Evolutionary conservation across 306 rosid species (phyloP), one percentile per base, ranked within the genome.

Genomic region (Sindora glabra): DNA sequence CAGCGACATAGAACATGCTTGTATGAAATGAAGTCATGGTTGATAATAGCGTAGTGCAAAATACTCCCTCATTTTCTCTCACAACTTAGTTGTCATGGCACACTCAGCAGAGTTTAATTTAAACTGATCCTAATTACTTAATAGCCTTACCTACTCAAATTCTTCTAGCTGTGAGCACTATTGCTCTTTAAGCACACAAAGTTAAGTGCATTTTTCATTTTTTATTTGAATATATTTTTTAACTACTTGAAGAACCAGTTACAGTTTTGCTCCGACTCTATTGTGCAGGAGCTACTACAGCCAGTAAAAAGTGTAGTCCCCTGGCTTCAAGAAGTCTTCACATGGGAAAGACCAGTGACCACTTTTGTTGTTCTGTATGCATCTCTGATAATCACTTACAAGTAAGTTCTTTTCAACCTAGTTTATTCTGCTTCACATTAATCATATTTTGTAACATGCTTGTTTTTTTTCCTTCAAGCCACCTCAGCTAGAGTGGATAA

Each of bases 321-420:
- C 8, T 71, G 78, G 89, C 37, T 82, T 53, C 82, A 77, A 78
- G 74, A 78, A 64, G 73, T 86, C 61, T 40, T 84, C 29, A 37
- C 64, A 44, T 89, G 99, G 99, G 81, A 89, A 73, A 86, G 79
- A 45, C 99, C 97, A 18, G 55, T 58, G 14, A 41, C 23, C 14
- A 82, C 97, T 18, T 56, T 82, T 11, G 26, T 63, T 17, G 74
- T 84, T 59, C 69, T 89, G 39, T 65, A 77, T 23, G 56, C 64
- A 25, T 59, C 80, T 58, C 65, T 89, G n/a, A 25, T 82, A 48
- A 69, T 86, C 46, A 81, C 83, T 13, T 94, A 78, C 45, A 79
- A 74, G 99, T 89, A 76, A 74, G 83, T 73, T 15, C 0, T 47
- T 21, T 29, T 30, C 15, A 11, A 0, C 1, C 1, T 16, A 42